Evolutionary conservation across 768 basidiomycete genomes (phyloP), one percentile per base, ranked within the genome.

Genomic region (Chalciporus sphaerocephalus): DNA sequence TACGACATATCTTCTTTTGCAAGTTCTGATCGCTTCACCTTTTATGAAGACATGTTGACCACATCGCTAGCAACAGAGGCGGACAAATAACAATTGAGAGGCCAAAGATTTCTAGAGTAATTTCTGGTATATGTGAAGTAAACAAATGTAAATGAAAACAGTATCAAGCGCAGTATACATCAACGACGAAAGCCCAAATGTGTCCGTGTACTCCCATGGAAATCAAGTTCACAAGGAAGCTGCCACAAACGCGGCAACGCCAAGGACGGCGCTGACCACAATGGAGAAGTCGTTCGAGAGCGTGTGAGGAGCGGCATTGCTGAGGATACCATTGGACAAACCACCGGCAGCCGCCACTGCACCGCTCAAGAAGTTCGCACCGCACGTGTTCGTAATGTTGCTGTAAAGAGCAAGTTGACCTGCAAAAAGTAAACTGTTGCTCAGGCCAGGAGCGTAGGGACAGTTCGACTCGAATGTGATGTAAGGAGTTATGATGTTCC

Each of bases 381-480:
- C 87, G 63, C 95, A 99, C 32, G 73, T 83, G 45, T 53, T 52
- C 33, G 69, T 61, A 55, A 93, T 72, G 46, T 70, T 78, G 17
- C 58, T 54, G 77, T 89, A 95, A 28, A 98, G 75, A 7, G 53
- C 59, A 13, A 66, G 30, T 68, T 97, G 92, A 38, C 76, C 77
- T 23, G 69, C 59, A 36, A 98, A 71, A 44, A 97, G 71, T 12
- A 72, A 61, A 57, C 84, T 87, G 56, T 74, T 73, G 47, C 51
- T 42, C 21, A 96, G 58, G 40, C 95, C 92, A 22, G 85, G 79
- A 7, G 76, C 87, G 64, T 92, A 97, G 1, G 86, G 85, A 35
- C 72, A 68, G 45, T 65, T 63, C 33, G 80, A 76, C 69, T 93
- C 88, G 66, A 79, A 94, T 46, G 70, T 65, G 65, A 90, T 82